These are phyloP conservation scores for Vigna unguiculata DNA, from an alignment of 306 rosid species.

Conservation along the genomic window DNA sequence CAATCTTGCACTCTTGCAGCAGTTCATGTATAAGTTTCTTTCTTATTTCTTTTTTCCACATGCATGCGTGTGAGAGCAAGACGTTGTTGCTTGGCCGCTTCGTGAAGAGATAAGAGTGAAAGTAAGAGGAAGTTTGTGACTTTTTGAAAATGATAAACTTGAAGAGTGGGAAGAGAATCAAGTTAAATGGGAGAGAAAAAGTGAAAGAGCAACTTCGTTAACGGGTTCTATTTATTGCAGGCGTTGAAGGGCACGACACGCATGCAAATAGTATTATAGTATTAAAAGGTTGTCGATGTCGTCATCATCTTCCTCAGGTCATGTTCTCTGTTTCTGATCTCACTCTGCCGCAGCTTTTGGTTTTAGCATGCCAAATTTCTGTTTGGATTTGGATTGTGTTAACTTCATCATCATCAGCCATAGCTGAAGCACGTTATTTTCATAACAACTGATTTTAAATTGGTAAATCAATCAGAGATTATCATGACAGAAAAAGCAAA, in stretches of 20 bases:
- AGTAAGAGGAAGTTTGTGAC: slow-evolving; percentile 15
- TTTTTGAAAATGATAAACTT: slow-evolving; percentile 39
- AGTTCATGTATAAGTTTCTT: not conserved
- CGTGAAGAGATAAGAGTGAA: slow-evolving; percentile 30
- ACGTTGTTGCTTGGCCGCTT: slow-evolving; percentile 55
- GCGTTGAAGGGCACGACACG: slow-evolving; percentile 28
- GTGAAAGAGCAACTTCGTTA: not conserved
- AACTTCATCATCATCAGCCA: not conserved
- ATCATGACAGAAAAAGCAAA: not conserved
- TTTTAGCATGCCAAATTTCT: not conserved
- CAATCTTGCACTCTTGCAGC: slow-evolving; percentile 11
- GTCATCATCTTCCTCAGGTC: slow-evolving; percentile 8
- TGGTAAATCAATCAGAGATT: not conserved
- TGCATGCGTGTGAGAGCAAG: slow-evolving; percentile 31
- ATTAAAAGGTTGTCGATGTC: not conserved
- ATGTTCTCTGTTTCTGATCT: slow-evolving; percentile 6
- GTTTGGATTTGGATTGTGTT: not conserved
- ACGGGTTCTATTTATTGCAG: not conserved
- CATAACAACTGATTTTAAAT: not conserved
- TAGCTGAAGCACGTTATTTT: not conserved
- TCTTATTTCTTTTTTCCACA: not conserved
- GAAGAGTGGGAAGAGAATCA: slow-evolving; percentile 44
- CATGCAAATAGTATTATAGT: not conserved
- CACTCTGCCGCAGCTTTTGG: slow-evolving; percentile 12
- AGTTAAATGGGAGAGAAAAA: slow-evolving; percentile 24